Evolutionary conservation across 2,329 filamentous ascomycete species (phyloP), one percentile per base, ranked within the genome.

Genomic region (Meredithiella fracta): DNA sequence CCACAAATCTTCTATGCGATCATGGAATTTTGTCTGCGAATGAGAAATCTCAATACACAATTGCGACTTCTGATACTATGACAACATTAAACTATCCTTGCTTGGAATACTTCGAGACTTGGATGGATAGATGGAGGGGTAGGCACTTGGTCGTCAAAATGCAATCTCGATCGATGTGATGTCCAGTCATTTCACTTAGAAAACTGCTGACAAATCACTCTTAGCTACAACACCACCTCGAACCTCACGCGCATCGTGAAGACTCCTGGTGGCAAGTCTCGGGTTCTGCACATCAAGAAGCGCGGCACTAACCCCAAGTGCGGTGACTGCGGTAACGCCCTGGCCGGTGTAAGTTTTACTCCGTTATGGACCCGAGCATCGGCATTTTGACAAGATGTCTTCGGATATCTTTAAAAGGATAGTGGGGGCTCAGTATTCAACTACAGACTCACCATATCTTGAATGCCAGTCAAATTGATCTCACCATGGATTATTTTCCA

Each of bases 251-350:
- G 92, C 71, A 80, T 94, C 69, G 73, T 95, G 75, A 92, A 92
- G 82, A 98, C 92, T 65, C 92, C 94, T 65, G 94, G 92, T 73
- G 92, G 92, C 72, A 82, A 91, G 73, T 83, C 95, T 69, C 84
- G 92, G 73, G 84, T 95, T 71, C 86, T 97, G 67, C 91, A 98
- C 85, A 90, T 96, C 80, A 97, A 97, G 86, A 98, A 98, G 88
- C 86, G 84, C 73, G 92, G 90, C 67, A 94, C 89, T 72, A 86
- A 90, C 63, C 92, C 92, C 71, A 98, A 98, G 82, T 98, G 92
- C 73, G 87, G 94, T 81, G 92, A 98, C 81, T 98, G 94, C 71
- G 92, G 92, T 70, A 82, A 82, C 78, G 97, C 97, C 80, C 85
- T 98, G 69, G 82, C 88, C 70, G 92, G 92, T 74, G 90, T 98